Evolutionary conservation across 2,329 filamentous ascomycete species (phyloP).

Genomic region (Arthroderma uncinatum): DNA sequence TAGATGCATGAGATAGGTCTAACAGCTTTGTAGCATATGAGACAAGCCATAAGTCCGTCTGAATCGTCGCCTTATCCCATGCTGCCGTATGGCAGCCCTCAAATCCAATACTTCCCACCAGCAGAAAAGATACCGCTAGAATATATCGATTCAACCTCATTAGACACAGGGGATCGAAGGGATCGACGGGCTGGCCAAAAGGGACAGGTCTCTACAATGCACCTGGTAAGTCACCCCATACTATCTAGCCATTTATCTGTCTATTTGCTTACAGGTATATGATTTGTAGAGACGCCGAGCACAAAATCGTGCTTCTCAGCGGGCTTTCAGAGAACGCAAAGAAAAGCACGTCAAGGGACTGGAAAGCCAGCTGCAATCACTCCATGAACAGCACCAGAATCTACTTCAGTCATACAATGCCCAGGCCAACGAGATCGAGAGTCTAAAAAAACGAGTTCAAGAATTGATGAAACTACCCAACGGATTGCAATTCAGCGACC

Average conservation of each 20-base stretch:
- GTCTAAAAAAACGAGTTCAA: slow-evolving; percentile 20
- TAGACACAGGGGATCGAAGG: slow-evolving; percentile 19
- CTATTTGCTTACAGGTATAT: slow-evolving; percentile 7
- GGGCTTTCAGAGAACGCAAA: slow-evolving; percentile 79
- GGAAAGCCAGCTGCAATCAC: slow-evolving; percentile 63
- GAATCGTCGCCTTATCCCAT: slow-evolving; percentile 17
- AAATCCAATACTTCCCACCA: slow-evolving; percentile 15
- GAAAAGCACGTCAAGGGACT: slow-evolving; percentile 78
- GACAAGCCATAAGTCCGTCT: slow-evolving; percentile 15
- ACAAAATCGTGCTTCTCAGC: slow-evolving; percentile 75
- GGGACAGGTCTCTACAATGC: slow-evolving; percentile 22
- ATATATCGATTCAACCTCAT: slow-evolving; percentile 17
- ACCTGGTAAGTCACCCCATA: slow-evolving; percentile 17
- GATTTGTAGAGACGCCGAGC: slow-evolving; percentile 70
- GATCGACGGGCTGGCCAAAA: slow-evolving; percentile 16
- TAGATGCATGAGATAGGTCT: neutral
- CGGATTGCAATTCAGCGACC: slow-evolving; percentile 2
- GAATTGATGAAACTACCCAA: slow-evolving; percentile 14
- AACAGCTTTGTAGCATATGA: slow-evolving; percentile 14
- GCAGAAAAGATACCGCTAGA: slow-evolving; percentile 19
- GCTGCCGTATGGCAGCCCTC: slow-evolving; percentile 15
- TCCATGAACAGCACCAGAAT: slow-evolving; percentile 31
- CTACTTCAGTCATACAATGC: slow-evolving; percentile 24
- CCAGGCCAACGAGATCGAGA: slow-evolving; percentile 22
- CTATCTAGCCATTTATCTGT: neutral